Evolutionary conservation across 495 filamentous ascomycete genomes (phyloP), one percentile per base, ranked within the genome.

Genomic region (Xylaria castorea): DNA sequence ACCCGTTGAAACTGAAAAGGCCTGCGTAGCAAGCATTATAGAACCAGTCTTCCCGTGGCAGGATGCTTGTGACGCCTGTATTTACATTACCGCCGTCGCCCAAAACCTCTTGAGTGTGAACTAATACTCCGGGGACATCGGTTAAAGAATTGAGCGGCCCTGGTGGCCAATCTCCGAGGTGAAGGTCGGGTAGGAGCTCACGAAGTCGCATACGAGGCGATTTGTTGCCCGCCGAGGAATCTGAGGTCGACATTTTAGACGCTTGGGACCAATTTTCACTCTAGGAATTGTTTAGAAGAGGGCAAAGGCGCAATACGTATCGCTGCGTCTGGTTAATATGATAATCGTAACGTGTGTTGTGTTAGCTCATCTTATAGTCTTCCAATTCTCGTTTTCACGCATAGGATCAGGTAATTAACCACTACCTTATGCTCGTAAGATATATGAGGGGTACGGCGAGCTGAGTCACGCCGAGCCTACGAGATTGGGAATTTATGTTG

Each of bases 1-100:
- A 81, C 65, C 87, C 86, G 73, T 89, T 89, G 80, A 89, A 87
- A 69, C 81, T 80, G 77, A 86, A 87, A 53, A 86, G 75, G 5
- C 85, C 83, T 11, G 87, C 84, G 51, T 84, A 84, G 75, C 83
- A 86, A 50, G 83, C 85, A 1, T 82, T 76, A 71, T 85, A 63
- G 72, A 85, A 85, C 80, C 83, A 86, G 46, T 86, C 78, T 22
- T 76, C 40, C 30, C 86, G 85, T 8, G 87, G 85, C 22, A 87
- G 77, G 71, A 89, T 85, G 60, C 80, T 80, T 18, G 87, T 89
- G 6, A 89, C 79, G 44, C 87, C 86, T 2, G 85, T 88, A 70
- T 84, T 85, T 66, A 85, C 80, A 44, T 75, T 75, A 16, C 75
- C 78, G 38, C 77, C 60, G n/a, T 80, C 61, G 40, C 75, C 66